Conservation (phyloP, 2,329 filamentous ascomycete genomes). For the Colletotrichum spinosum region DNA sequence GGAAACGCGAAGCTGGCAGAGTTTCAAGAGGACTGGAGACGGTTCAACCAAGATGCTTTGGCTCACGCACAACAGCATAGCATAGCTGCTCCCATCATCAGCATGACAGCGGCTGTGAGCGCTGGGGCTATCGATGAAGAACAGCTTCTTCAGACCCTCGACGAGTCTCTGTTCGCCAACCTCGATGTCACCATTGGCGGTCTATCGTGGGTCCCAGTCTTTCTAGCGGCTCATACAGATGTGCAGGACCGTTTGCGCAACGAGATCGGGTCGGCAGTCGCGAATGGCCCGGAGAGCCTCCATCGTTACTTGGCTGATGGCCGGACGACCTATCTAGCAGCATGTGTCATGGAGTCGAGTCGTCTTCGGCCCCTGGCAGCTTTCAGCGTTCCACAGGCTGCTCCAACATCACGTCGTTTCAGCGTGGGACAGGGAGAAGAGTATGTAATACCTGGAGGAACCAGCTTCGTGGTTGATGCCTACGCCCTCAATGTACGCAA, state of each 20-base stretch:
- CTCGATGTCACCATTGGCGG: slow-evolving; percentile 58
- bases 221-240: slow-evolving; percentile 50
- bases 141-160: slow-evolving; percentile 55
- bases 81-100: neutral
- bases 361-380: slow-evolving; percentile 51
- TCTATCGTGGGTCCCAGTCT: slow-evolving; percentile 56
- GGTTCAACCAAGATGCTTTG: slow-evolving; percentile 1
- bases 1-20: neutral
- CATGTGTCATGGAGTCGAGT: slow-evolving; percentile 53
- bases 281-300: neutral
- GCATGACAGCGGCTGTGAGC: neutral
- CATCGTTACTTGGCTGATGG: slow-evolving; percentile 42
- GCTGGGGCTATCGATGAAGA: neutral
- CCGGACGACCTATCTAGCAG: slow-evolving; percentile 43
- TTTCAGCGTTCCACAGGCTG: slow-evolving; percentile 12
- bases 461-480: slow-evolving; percentile 56
- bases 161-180: slow-evolving; percentile 60
- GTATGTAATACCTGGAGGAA: slow-evolving; percentile 49
- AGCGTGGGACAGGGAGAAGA: slow-evolving; percentile 37
- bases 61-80: neutral
- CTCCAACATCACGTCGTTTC: neutral
- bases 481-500: slow-evolving; percentile 55
- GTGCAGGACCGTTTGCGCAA: slow-evolving; percentile 45
- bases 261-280: slow-evolving; percentile 41
- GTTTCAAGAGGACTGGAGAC: neutral